A percentile compares a stretch with the other conserved stretches of the same genome.
phyloP scores from a whole-genome alignment of 192 early-diverging fungal genomes.

The Podila horticola region DNA sequence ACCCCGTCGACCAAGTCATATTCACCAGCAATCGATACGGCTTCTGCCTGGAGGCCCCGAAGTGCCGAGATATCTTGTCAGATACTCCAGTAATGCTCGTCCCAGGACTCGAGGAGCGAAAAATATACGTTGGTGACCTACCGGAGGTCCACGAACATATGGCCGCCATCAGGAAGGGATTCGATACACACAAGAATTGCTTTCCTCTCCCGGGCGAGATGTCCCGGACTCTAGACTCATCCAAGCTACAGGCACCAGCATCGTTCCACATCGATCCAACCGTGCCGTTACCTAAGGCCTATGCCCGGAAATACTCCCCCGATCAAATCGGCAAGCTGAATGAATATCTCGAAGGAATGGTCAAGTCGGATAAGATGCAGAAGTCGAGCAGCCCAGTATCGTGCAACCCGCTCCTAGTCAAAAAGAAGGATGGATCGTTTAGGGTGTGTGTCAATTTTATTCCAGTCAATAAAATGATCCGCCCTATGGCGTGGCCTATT shows the following conservation, averaged over 20 bases:
- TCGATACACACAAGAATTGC: background rate
- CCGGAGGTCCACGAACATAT: no score
- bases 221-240: conserved; percentile 4
- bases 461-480: conserved; percentile 6
- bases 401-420: background rate
- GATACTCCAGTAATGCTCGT: no score
- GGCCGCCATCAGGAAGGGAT: no score
- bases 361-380: background rate
- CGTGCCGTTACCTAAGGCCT: background rate
- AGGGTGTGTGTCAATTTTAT: conserved; percentile 10
- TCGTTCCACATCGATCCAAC: background rate
- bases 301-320: background rate
- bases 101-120: no score
- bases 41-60: no score
- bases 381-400: background rate
- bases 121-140: no score
- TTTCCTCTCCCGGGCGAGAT: conserved; percentile 1
- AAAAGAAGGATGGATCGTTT: conserved; percentile 4
- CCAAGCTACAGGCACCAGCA: background rate
- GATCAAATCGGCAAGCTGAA: background rate
- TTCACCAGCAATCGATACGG: no score
- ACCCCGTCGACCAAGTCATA: no score
- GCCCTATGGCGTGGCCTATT: conserved; percentile 15
- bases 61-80: no score
- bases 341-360: conserved; percentile 5